Conservation (phyloP, 139 green algal genomes). For the Tetradesmus obliquus region DNA sequence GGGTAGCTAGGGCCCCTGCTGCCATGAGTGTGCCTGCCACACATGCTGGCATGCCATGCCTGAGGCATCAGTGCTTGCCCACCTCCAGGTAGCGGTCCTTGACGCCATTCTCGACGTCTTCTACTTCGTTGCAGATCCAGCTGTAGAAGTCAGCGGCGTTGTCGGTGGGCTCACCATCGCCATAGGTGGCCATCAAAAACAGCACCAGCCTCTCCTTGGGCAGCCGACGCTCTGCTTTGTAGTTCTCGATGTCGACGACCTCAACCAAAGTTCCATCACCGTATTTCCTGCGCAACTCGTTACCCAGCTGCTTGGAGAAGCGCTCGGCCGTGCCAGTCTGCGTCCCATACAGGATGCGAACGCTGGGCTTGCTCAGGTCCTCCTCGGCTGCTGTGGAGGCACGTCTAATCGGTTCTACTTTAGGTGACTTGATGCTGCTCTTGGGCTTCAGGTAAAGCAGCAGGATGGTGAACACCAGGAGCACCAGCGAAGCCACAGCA, state of each 20-base stretch:
- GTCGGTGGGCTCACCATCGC: slow-evolving; percentile 97
- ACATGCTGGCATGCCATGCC: background rate
- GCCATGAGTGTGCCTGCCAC: background rate
- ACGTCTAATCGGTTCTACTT: background rate
- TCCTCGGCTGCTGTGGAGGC: slow-evolving; percentile 18
- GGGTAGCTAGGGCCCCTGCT: no score
- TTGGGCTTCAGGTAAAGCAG: slow-evolving; percentile 36
- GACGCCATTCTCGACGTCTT: slow-evolving; percentile 60
- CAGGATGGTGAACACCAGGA: slow-evolving; percentile 22
- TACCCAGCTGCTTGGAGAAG: slow-evolving; percentile 87
- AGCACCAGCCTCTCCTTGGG: slow-evolving; percentile 81
- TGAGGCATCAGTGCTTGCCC: background rate
- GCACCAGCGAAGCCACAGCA: slow-evolving; percentile 1
- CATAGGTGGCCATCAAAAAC: slow-evolving; percentile 96
- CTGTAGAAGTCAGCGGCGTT: slow-evolving; percentile 87
- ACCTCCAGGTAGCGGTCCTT: slow-evolving; percentile 70
- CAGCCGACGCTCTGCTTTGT: slow-evolving; percentile 60
- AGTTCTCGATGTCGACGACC: slow-evolving; percentile 83
- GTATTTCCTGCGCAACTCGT: slow-evolving; percentile 66
- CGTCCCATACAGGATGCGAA: slow-evolving; percentile 68
- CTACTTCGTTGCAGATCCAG: slow-evolving; percentile 79
- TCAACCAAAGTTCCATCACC: slow-evolving; percentile 67
- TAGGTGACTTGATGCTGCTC: background rate
- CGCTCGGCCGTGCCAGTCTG: slow-evolving; percentile 94
- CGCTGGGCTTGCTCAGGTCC: slow-evolving; percentile 52